phyloP scores from a whole-genome alignment of 176 grass and related monocot species.

The Cenchrus purpureus region DNA sequence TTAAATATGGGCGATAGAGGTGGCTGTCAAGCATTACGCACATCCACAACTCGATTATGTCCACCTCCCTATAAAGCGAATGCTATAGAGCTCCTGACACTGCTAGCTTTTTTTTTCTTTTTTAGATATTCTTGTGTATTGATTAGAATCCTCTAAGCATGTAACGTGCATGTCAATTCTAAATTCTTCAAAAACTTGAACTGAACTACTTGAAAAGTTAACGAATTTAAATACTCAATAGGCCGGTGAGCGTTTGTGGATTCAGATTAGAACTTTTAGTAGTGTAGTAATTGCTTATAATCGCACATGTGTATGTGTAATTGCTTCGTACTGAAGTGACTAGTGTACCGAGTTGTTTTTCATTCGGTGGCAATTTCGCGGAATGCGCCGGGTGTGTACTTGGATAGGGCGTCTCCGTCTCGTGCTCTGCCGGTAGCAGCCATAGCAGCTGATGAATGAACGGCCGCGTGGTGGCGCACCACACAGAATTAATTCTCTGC shows the following conservation, averaged over 20 bases:
- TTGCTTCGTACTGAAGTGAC: neutral
- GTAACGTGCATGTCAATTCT: too few relatives aligned
- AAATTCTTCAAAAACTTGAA: too few relatives aligned
- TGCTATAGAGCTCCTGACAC: neutral
- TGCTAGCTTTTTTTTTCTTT: too few relatives aligned
- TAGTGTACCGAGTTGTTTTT: neutral
- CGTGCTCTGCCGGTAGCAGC: neutral
- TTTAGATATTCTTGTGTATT: too few relatives aligned
- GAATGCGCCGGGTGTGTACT: constrained; percentile 12
- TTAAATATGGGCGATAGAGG: neutral
- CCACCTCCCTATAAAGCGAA: neutral
- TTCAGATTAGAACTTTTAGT: too few relatives aligned
- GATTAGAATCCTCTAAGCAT: too few relatives aligned
- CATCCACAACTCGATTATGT: neutral
- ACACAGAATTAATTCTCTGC: neutral
- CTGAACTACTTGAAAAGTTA: too few relatives aligned
- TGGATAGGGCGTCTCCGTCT: neutral
- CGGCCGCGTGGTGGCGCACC: neutral
- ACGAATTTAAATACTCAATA: too few relatives aligned
- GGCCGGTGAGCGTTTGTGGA: too few relatives aligned
- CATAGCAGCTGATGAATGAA: constrained; percentile 7
- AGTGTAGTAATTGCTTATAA: neutral
- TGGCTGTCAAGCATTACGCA: neutral
- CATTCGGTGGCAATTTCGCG: neutral
- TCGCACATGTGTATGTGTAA: neutral